Evolutionary conservation across 192 early-diverging fungal genomes (phyloP).

Genomic region (Rhizoclosmatium globosum): DNA sequence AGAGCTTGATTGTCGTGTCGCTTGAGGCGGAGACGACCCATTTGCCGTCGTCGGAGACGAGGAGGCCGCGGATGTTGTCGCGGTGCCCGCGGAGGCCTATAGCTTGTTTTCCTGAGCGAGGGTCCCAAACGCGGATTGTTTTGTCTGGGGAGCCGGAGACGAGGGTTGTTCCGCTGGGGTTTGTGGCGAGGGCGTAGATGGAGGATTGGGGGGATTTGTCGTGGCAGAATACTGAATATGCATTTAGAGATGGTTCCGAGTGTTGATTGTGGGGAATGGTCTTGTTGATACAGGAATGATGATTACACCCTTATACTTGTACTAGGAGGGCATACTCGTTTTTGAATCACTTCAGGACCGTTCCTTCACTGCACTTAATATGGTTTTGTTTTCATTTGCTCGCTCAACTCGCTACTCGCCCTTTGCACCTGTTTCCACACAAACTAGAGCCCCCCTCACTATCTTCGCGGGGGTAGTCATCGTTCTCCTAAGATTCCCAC

Average conservation of each 20-base stretch:
- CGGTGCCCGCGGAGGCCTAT: conserved; percentile 90
- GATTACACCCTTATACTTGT: too few species aligned
- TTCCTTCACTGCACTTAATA: too few species aligned
- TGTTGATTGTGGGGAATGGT: not conserved
- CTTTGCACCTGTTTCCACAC: conserved; percentile 8
- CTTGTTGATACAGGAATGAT: too few species aligned
- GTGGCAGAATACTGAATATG: conserved; percentile 28
- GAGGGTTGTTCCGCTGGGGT: conserved; percentile 77
- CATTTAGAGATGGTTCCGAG: not conserved
- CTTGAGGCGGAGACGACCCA: conserved; percentile 90
- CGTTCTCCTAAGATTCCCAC: not conserved
- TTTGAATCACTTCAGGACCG: too few species aligned
- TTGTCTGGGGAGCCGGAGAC: conserved; percentile 95
- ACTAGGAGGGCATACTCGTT: too few species aligned
- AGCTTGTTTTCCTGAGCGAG: conserved; percentile 73
- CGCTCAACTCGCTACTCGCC: conserved; percentile 27
- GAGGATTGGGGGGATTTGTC: conserved; percentile 71
- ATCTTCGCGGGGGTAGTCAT: too few species aligned
- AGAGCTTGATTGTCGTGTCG: conserved; percentile 97
- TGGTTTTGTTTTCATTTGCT: not conserved
- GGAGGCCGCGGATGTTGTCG: conserved; percentile 91
- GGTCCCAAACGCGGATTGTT: conserved; percentile 91
- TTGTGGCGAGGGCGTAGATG: conserved; percentile 89
- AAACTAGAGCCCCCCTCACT: not conserved
- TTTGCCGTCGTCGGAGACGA: conserved; percentile 89